These are phyloP conservation scores for Pisolithus thermaeus DNA, from an alignment of 1,284 basidiomycete species.

Conservation along the genomic window DNA sequence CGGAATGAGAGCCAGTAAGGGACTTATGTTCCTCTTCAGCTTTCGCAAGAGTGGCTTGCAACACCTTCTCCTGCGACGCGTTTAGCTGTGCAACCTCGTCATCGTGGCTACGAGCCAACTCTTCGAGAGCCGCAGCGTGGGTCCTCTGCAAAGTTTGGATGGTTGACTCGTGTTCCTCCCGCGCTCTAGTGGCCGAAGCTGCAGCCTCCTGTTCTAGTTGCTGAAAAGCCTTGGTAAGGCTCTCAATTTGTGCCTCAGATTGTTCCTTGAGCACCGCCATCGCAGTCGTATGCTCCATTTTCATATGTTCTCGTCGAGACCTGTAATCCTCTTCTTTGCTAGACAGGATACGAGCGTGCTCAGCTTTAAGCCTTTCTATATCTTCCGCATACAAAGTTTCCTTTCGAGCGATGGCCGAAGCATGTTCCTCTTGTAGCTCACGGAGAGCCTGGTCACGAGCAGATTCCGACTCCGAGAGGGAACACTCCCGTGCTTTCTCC, in stretches of 20 bases:
- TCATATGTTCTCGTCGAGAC: constrained; percentile 35
- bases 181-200: constrained; percentile 33
- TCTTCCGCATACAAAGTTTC: constrained; percentile 59
- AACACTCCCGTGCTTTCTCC: constrained; percentile 69
- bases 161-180: constrained; percentile 46
- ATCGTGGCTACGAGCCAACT: constrained; percentile 50
- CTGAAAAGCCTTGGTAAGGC: constrained; percentile 39
- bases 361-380: constrained; percentile 55
- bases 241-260: constrained; percentile 44
- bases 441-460: constrained; percentile 53
- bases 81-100: constrained; percentile 46
- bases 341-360: constrained; percentile 47
- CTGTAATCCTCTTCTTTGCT: constrained; percentile 57
- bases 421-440: constrained; percentile 63
- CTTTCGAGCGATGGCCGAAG: constrained; percentile 56
- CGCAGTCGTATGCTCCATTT: constrained; percentile 35
- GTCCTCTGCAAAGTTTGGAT: constrained; percentile 48
- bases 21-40: constrained; percentile 32
- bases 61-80: constrained; percentile 36
- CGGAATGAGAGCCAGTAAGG: constrained; percentile 33
- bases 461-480: constrained; percentile 67
- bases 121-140: constrained; percentile 49
- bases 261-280: constrained; percentile 30
- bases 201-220: constrained; percentile 42
- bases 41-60: constrained; percentile 24